Percentiles rank a stretch among this genome's conserved stretches.
Conservation (phyloP, 805 yeast species). For the Saturnispora ahearnii region DNA sequence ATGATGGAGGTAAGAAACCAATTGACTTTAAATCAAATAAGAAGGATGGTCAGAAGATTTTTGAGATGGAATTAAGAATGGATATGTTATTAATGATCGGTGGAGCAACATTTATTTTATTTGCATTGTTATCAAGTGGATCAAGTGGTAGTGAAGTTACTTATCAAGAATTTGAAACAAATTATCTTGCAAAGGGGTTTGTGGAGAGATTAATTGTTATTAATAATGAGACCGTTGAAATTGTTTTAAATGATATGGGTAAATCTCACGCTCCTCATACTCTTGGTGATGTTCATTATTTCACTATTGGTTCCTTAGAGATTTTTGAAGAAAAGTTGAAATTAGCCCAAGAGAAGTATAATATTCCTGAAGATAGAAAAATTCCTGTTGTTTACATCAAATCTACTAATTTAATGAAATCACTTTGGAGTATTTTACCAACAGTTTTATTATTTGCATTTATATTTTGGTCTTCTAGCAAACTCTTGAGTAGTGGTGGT, state of each 20-base stretch:
- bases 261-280: slow-evolving; percentile 24
- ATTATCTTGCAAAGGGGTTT: slow-evolving; percentile 65
- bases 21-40: slow-evolving; percentile 10
- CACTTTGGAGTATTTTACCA: slow-evolving; percentile 66
- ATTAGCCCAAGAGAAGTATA: slow-evolving; percentile 57
- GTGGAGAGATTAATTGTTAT: slow-evolving; percentile 68
- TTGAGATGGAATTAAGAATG: slow-evolving; percentile 14
- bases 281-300: slow-evolving; percentile 32
- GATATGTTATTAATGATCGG: slow-evolving; percentile 8
- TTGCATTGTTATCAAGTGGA: slow-evolving; percentile 18
- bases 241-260: slow-evolving; percentile 43
- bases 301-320: slow-evolving; percentile 84
- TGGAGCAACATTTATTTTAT: slow-evolving; percentile 12
- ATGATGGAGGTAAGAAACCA: slow-evolving; percentile 5
- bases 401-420: slow-evolving; percentile 53
- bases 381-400: slow-evolving; percentile 72
- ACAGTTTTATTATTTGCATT: slow-evolving; percentile 77
- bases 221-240: slow-evolving; percentile 65
- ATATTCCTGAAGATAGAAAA: slow-evolving; percentile 59
- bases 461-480: slow-evolving; percentile 52
- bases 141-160: slow-evolving; percentile 27
- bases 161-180: slow-evolving; percentile 73
- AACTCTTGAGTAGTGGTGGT: slow-evolving; percentile 46
- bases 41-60: slow-evolving; percentile 9
- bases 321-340: slow-evolving; percentile 77